Conservation (phyloP, 164 flowering plant genomes). For the Liquidambar formosana region DNA sequence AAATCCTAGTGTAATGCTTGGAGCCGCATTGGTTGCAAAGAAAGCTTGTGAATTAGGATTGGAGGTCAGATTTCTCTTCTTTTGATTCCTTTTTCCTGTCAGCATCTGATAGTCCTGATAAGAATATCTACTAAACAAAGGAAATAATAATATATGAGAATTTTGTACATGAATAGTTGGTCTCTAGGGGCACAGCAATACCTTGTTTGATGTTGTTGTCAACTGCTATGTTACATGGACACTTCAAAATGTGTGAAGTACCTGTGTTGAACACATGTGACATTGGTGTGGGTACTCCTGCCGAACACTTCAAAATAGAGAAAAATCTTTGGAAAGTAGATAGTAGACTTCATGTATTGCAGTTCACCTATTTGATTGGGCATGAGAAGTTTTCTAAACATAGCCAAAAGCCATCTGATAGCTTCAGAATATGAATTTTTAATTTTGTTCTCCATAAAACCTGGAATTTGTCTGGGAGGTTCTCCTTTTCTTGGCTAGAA, state of each 20-base stretch:
- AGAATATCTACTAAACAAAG: neutral
- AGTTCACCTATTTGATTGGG: no score
- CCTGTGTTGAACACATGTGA: no score
- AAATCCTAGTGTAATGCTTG: slow-evolving; percentile 93
- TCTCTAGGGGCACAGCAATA: no score
- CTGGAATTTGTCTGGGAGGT: no score
- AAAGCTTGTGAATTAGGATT: slow-evolving; percentile 84
- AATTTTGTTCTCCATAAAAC: neutral
- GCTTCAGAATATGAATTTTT: neutral
- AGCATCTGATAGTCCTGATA: neutral
- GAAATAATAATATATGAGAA: neutral
- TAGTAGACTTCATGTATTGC: neutral
- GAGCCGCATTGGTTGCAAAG: slow-evolving; percentile 88
- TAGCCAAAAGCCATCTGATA: neutral
- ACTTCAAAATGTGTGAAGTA: no score
- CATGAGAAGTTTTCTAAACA: neutral
- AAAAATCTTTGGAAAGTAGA: no score
- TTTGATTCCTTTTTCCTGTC: neutral
- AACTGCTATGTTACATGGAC: no score
- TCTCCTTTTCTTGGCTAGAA: no score
- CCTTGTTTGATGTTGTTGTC: no score
- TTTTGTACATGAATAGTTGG: no score
- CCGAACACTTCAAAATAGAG: no score
- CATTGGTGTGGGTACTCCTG: no score
- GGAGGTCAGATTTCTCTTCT: slow-evolving; percentile 49